Percentiles rank a stretch among this genome's conserved stretches.
Evolutionary conservation across 148 eudicot species (phyloP).

Genomic region (Camellia japonica): DNA sequence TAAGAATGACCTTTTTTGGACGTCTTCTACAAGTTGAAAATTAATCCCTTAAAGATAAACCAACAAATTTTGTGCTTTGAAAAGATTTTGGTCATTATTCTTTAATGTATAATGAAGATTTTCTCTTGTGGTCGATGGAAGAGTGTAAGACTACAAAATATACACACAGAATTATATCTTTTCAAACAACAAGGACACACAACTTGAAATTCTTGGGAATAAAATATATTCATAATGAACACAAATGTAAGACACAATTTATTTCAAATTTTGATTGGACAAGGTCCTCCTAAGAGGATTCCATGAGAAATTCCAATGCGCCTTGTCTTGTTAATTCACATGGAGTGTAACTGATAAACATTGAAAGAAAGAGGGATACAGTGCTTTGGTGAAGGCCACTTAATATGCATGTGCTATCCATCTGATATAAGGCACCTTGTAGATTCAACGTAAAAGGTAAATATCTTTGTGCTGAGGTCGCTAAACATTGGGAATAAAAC

Average conservation of each 20-base stretch:
- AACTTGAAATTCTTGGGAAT: background rate
- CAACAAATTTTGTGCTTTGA: background rate
- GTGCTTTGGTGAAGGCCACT: background rate
- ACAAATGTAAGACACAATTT: background rate
- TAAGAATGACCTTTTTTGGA: too few relatives aligned
- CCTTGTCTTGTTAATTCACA: background rate
- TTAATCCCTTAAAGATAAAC: too few relatives aligned
- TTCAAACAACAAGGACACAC: background rate
- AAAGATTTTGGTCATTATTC: background rate
- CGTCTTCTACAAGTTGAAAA: too few relatives aligned
- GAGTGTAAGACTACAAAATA: too few relatives aligned
- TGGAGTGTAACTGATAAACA: background rate
- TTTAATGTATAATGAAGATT: background rate
- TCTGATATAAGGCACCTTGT: background rate
- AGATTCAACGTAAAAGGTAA: background rate
- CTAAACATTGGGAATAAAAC: background rate
- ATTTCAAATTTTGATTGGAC: slow-evolving; percentile 3
- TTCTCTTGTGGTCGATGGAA: background rate
- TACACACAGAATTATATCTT: background rate
- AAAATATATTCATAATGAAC: background rate
- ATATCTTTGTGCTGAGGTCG: background rate
- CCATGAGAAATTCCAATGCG: background rate
- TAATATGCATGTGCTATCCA: background rate
- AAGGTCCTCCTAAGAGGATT: slow-evolving; percentile 1
- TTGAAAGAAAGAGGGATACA: background rate